phyloP scores from a whole-genome alignment of 2,329 filamentous ascomycete genomes.

The Coleophoma crateriformis region DNA sequence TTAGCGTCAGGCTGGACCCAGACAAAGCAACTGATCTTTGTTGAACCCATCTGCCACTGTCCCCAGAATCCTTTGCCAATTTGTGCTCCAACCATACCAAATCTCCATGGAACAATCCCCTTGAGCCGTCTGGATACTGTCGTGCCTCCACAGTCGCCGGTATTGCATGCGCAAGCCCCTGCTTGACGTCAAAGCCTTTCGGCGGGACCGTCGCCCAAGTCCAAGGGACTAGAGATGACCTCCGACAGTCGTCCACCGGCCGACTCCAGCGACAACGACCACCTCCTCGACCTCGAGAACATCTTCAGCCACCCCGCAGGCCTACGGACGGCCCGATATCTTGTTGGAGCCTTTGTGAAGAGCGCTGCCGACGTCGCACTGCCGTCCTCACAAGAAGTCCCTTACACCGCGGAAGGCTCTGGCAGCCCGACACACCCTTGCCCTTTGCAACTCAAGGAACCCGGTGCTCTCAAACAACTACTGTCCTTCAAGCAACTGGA shows the following conservation, averaged over 20 bases:
- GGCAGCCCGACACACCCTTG: not conserved
- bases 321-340: slow-evolving; percentile 9
- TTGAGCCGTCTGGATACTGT: too few relatives aligned
- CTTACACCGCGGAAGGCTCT: not conserved
- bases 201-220: too few relatives aligned
- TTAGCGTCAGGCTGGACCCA: too few relatives aligned
- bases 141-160: too few relatives aligned
- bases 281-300: slow-evolving; percentile 4
- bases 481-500: not conserved
- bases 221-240: not conserved
- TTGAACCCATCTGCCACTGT: too few relatives aligned
- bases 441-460: not conserved
- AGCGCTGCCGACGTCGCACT: not conserved
- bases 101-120: too few relatives aligned
- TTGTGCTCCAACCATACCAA: too few relatives aligned
- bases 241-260: not conserved
- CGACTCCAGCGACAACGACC: not conserved
- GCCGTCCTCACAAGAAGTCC: not conserved
- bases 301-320: slow-evolving; percentile 5
- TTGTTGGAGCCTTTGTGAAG: slow-evolving; percentile 4
- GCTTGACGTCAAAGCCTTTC: too few relatives aligned
- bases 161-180: too few relatives aligned
- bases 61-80: too few relatives aligned
- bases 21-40: too few relatives aligned
- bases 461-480: not conserved